Base-by-base conservation (phyloP, 768 basidiomycete genomes). In the Gyrodon lividus region DNA sequence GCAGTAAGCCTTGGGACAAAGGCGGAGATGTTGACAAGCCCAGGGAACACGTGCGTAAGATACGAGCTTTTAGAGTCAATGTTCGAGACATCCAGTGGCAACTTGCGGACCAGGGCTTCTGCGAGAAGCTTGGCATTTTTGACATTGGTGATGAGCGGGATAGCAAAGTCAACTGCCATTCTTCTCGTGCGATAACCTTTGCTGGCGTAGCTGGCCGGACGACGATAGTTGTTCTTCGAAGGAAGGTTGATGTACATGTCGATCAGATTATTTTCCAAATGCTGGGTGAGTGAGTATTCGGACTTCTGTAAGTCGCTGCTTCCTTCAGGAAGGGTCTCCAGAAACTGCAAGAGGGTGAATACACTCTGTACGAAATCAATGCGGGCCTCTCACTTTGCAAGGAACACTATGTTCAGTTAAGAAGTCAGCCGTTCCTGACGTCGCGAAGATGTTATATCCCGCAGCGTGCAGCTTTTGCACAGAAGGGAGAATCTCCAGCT, bases 201-300 rank as follows among this genome's bases (percentile, higher is more conserved):
- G 70, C 93, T 97, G 46, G 93, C 83, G 68, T 98, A 99, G 70
- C 87, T 95, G 13, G 97, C 95, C 6, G 97, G 97, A 17, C 97
- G 89, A 52, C 97, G 89, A 72, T 92, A 98, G 66, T 93, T 82
- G 71, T 99, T 98, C 75, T 93, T 97, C 35, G 96, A 98, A 2
- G 97, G 97, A 59, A 99, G 76, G 71, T 99, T 99, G 83, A 99
- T 96, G 70, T 98, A 99, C 84, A 98, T 90, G 72, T 99, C 97
- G 67, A 99, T 99, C 61, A 97, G 75, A 70, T 95, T 94, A 71
- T 96, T 96, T 30, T 91, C 92, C 55, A 99, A 75, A 74, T 99
- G 97, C 69, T 97, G 93, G 4, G 92, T 94, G 51, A 99, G 77
- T 0, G 97, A 98, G 70, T 98, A 99, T 68, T 98, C 97, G 3